Evolutionary conservation across 2,329 filamentous ascomycete species (phyloP).

Genomic region (Chaetothyriales sp.): DNA sequence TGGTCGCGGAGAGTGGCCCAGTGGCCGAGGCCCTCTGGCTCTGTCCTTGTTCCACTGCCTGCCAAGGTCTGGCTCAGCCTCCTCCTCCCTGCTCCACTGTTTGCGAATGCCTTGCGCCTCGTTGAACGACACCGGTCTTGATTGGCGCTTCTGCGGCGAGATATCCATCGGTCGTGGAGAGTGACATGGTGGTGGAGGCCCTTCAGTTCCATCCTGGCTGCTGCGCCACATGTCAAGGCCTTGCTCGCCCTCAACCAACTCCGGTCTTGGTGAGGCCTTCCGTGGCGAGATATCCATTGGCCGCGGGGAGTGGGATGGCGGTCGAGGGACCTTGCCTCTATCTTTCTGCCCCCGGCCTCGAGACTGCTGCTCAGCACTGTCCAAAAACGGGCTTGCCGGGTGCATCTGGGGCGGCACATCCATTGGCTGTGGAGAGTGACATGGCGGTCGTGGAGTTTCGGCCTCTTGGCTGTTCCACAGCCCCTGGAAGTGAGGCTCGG

Average conservation of each 20-base stretch:
- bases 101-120: too few relatives aligned
- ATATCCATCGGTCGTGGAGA: not conserved
- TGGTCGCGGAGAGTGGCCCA: too few relatives aligned
- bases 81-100: not conserved
- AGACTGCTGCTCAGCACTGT: not conserved
- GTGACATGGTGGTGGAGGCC: not conserved
- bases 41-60: not conserved
- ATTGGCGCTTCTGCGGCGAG: not conserved
- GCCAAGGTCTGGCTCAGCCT: not conserved
- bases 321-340: slow-evolving; percentile 10
- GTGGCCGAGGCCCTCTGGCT: slow-evolving; percentile 7
- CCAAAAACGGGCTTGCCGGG: not conserved
- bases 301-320: slow-evolving; percentile 16
- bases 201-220: not conserved
- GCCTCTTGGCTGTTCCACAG: not conserved
- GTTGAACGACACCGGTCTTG: too few relatives aligned
- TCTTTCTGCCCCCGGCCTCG: not conserved
- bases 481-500: not conserved
- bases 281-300: slow-evolving; percentile 11
- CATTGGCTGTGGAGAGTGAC: slow-evolving; percentile 1
- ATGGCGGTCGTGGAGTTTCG: not conserved
- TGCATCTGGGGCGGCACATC: not conserved
- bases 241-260: not conserved
- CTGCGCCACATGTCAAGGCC: too few relatives aligned
- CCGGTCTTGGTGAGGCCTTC: not conserved